Conservation (phyloP, 2,329 filamentous ascomycete genomes). For the Ampelomyces quisqualis region DNA sequence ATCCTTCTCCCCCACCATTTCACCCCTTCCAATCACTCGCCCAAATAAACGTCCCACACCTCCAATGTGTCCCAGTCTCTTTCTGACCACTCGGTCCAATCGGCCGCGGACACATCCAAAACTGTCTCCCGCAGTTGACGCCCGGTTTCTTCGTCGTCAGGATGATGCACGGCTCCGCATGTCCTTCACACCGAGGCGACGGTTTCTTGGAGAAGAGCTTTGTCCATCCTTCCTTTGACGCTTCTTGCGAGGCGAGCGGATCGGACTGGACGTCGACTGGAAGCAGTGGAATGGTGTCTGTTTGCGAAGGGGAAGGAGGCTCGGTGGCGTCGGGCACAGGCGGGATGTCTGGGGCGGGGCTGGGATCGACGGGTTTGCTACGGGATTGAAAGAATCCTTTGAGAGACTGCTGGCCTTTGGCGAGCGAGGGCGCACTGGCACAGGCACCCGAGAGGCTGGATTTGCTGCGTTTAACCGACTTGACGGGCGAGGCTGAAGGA, state of each 20-base stretch:
- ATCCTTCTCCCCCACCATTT: not conserved
- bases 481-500: conserved; percentile 22
- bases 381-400: conserved; percentile 70
- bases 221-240: conserved; percentile 76
- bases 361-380: conserved; percentile 12
- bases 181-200: conserved; percentile 75
- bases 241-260: conserved; percentile 55
- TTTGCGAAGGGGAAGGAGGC: conserved; percentile 5
- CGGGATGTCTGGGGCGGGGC: conserved; percentile 4
- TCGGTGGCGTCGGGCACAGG: conserved; percentile 3
- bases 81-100: conserved; percentile 83
- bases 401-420: conserved; percentile 62
- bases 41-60: conserved; percentile 82
- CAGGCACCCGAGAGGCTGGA: conserved; percentile 27
- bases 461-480: conserved; percentile 54
- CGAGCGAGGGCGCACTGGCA: conserved; percentile 23
- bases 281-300: conserved; percentile 4
- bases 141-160: conserved; percentile 86
- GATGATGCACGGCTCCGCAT: conserved; percentile 81
- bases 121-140: conserved; percentile 69
- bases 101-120: conserved; percentile 70
- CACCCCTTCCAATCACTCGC: conserved; percentile 60
- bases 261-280: conserved; percentile 17
- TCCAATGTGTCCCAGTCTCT: conserved; percentile 81
- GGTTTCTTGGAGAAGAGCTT: conserved; percentile 75